Evolutionary conservation across 495 filamentous ascomycete genomes (phyloP), one percentile per base, ranked within the genome.

Genomic region (Tuber melanosporum): DNA sequence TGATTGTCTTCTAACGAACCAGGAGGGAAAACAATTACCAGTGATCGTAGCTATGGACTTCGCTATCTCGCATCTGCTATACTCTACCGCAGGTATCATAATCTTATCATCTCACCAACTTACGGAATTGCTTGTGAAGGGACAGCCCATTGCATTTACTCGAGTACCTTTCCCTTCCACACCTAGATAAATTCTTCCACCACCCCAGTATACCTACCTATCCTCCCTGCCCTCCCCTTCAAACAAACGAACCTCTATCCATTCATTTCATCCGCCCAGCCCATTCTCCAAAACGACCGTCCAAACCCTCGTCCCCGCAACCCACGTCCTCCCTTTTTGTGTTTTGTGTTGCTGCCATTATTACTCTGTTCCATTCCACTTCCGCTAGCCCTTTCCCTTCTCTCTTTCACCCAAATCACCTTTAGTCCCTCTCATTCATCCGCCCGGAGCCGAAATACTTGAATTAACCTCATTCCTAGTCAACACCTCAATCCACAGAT

Each of bases 401-500:
- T 14, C 32, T 9, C 52, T 32, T 32, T 6, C 57, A 36, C 26
- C 52, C 52, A 15, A 32, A 17, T 14, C 57, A 66, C 57, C 57
- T 66, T 36, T 12, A 36, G 57, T 17, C 26, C 57, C 32, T 36
- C 32, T 19, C 57, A 36, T 15, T 36, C 57, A 66, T 36, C 57
- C 57, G 26, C 4, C 26, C 12, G 32, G 19, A 32, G n/a, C 57
- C 57, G 57, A 66, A 36, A 66, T 66, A 66, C 57, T 26, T 26
- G n/a, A 62, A 62, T 62, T 62, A 12, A 15, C 57, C 57, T 36
- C 57, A 66, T 36, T 66, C 57, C 57, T 14, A 5, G 57, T 66
- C 57, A 26, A 62, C n/a, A 66, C 26, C 26, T 36, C 45, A 82
- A 76, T 77, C 72, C n/a, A 75, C 76, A 71, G 41, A 46, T 73